Conservation (phyloP, 345 rosid genomes). For the Salix brachista region DNA sequence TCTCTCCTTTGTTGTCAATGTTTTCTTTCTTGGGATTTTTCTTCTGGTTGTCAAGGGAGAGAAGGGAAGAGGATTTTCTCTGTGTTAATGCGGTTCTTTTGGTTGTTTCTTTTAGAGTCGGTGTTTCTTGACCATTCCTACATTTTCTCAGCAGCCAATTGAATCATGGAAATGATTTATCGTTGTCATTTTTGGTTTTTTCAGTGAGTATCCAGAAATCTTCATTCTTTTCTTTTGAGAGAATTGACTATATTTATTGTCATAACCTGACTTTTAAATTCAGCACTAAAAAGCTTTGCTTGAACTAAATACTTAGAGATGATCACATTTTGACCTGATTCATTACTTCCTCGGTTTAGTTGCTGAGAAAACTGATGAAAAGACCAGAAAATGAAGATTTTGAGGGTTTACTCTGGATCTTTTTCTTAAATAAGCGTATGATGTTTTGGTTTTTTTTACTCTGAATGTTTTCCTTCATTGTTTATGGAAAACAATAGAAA, state of each 20-base stretch:
- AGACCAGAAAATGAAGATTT: background rate
- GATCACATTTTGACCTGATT: background rate
- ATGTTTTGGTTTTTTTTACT: background rate
- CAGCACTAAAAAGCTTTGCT: background rate
- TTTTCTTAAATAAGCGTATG: background rate
- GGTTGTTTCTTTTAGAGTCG: background rate
- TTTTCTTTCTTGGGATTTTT: background rate
- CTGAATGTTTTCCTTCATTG: background rate
- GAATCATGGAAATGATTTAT: background rate
- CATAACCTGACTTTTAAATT: background rate
- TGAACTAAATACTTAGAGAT: background rate
- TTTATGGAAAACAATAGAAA: background rate
- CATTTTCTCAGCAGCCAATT: constrained; percentile 12
- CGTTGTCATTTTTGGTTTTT: background rate
- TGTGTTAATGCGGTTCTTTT: background rate
- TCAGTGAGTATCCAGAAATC: background rate
- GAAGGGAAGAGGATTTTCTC: background rate
- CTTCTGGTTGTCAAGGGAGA: background rate
- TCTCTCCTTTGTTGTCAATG: background rate
- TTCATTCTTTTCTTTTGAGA: background rate
- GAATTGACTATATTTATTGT: background rate
- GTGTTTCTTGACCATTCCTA: background rate
- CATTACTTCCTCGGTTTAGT: background rate
- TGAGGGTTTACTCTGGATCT: background rate
- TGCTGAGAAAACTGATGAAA: background rate